Evolutionary conservation across 2,329 filamentous ascomycete species (phyloP), one percentile per base, ranked within the genome.

Genomic region (Sphaerulina vaccinii): DNA sequence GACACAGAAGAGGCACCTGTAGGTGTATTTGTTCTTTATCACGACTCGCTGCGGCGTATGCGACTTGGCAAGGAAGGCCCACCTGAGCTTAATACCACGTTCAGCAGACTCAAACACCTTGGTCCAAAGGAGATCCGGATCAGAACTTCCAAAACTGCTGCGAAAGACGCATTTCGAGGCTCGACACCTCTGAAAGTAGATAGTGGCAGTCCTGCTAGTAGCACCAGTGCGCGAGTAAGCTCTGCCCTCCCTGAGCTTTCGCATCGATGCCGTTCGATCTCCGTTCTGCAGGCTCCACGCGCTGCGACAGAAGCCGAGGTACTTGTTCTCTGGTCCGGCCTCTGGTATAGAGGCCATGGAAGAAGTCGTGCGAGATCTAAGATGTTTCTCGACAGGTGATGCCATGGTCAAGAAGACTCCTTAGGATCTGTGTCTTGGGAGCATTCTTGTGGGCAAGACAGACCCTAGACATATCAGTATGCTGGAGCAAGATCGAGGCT

Each of bases 1-100:
- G 46, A 69, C 71, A 56, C 75, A 77, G 56, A 76, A 77, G 22
- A 76, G 65, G 56, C 75, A 77, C 16, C 70, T 73, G 58, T 70
- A 77, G 2, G 59, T 63, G 49, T 61, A 64, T 29, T 60, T 51
- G n/a, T 62, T 49, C 45, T 50, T 57, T 49, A 51, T 58, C 48
- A 60, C 54, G 44, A 62, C 58, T 13, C 62, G 60, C 40, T 67
- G 70, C 39, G 68, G 61, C 10, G 75, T 65, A 59, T 78, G 74
- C 13, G 65, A 70, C 56, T 76, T 75, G 10, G 75, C 74, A 1
- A 77, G 65, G 51, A 77, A 77, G 4, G 67, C 55, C 72, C 73
- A 77, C n/a, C 73, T 71, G 52, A 73, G 75, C 10, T 68, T 67
- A 6, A 78, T 63, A 0, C 72, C 72, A 5, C 64, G 49, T 6